Evolutionary conservation across 331 rosid species (phyloP).

Genomic region (Telfairia occidentalis): DNA sequence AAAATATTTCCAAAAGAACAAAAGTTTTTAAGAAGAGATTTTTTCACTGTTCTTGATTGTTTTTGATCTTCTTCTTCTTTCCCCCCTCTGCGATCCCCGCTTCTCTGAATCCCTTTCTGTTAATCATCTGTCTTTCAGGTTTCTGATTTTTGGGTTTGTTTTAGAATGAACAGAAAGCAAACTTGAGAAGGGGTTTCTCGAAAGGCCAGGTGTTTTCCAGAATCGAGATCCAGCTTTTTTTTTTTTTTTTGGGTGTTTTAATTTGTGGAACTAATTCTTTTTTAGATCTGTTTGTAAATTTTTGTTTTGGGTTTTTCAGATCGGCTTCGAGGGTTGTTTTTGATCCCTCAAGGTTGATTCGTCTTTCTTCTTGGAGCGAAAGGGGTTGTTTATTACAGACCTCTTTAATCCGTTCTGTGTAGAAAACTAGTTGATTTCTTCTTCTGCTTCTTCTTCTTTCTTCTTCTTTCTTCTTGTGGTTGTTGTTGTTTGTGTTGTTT

Average conservation of each 20-base stretch:
- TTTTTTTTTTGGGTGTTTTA: not conserved
- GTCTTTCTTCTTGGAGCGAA: constrained; percentile 12
- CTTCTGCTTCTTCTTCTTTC: not conserved
- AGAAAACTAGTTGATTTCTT: not conserved
- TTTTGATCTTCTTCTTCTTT: not conserved
- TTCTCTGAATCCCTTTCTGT: constrained; percentile 99
- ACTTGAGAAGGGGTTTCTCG: constrained; percentile 31
- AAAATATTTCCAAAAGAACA: not conserved
- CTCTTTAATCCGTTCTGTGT: constrained; percentile 26
- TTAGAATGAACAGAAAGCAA: constrained; percentile 36
- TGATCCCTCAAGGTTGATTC: constrained; percentile 40
- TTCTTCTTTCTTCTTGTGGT: no score
- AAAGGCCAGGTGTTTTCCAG: constrained; percentile 58
- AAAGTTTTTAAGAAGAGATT: not conserved
- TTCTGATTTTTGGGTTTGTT: constrained; percentile 79
- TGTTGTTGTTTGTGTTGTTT: constrained; percentile 8
- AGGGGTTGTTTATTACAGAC: constrained; percentile 76
- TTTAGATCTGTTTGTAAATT: not conserved
- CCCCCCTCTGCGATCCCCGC: constrained; percentile 73
- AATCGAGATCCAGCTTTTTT: constrained; percentile 77
- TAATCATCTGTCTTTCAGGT: constrained; percentile 91
- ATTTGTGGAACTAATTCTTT: not conserved
- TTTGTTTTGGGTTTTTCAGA: not conserved
- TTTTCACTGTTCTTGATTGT: not conserved
- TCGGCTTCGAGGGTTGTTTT: constrained; percentile 62